Conservation (phyloP, 805 yeast species). For the Kodamaea laetipori region DNA sequence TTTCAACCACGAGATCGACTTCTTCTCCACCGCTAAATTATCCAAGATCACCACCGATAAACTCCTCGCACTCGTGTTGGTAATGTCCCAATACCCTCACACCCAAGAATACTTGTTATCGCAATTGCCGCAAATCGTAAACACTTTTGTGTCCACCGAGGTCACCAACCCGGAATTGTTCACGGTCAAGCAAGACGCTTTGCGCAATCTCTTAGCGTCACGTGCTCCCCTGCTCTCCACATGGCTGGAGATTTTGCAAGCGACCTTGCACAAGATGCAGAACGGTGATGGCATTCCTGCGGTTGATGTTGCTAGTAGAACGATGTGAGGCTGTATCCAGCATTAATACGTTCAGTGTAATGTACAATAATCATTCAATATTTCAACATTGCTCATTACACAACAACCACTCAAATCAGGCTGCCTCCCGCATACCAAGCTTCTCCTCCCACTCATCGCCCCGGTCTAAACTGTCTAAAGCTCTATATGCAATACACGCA, state of each 20-base stretch:
- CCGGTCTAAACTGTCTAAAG: too few species aligned
- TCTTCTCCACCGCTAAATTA: conserved; percentile 13
- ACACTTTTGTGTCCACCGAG: conserved; percentile 22
- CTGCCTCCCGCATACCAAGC: too few species aligned
- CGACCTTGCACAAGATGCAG: conserved; percentile 7
- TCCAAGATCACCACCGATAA: conserved; percentile 24
- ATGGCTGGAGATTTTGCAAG: conserved; percentile 2
- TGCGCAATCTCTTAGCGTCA: conserved; percentile 5
- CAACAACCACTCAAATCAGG: too few species aligned
- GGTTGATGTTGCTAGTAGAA: conserved; percentile 1
- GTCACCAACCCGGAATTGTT: conserved; percentile 25
- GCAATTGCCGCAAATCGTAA: conserved; percentile 27
- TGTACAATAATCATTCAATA: too few species aligned
- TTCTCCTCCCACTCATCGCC: too few species aligned
- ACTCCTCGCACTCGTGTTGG: conserved; percentile 23
- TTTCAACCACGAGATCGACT: conserved; percentile 17
- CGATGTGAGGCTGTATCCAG: too few species aligned
- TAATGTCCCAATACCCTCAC: conserved; percentile 22
- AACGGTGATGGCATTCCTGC: conserved; percentile 5
- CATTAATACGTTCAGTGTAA: too few species aligned
- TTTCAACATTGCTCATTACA: too few species aligned
- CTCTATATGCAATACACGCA: too few species aligned
- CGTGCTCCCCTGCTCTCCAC: conserved; percentile 1
- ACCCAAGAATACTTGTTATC: conserved; percentile 24
- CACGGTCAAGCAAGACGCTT: conserved; percentile 22